Conservation (phyloP, 2,329 filamentous ascomycete species). For the Botryotinia calthae region DNA sequence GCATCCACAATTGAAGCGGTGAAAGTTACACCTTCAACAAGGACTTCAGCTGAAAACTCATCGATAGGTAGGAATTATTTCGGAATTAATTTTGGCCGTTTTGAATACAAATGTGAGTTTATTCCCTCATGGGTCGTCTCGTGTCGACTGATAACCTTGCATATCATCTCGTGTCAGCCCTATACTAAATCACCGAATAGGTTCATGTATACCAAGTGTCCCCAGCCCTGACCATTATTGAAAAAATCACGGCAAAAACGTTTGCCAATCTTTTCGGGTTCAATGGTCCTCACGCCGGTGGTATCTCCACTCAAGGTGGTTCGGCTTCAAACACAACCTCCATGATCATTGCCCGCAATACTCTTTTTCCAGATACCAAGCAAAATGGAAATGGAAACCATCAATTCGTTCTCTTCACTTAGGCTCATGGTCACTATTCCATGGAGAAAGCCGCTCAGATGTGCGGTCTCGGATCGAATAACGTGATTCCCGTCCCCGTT, state of each 20-base stretch:
- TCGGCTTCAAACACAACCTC: slow-evolving; percentile 81
- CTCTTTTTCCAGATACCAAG: slow-evolving; percentile 77
- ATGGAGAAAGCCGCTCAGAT: slow-evolving; percentile 94
- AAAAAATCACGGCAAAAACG: slow-evolving; percentile 73
- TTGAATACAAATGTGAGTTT: slow-evolving; percentile 80
- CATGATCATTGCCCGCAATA: slow-evolving; percentile 84
- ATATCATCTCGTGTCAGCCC: not conserved
- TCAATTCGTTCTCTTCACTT: slow-evolving; percentile 82
- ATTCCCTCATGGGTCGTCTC: not conserved
- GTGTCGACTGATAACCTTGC: not conserved
- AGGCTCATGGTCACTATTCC: slow-evolving; percentile 87
- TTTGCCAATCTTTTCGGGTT: slow-evolving; percentile 79
- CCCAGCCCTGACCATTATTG: slow-evolving; percentile 80
- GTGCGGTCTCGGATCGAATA: slow-evolving; percentile 74
- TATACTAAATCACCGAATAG: slow-evolving; percentile 40
- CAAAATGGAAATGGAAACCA: slow-evolving; percentile 61
- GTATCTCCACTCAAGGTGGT: slow-evolving; percentile 73
- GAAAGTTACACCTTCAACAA: not conserved
- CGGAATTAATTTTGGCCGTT: slow-evolving; percentile 78
- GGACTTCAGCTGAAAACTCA: slow-evolving; percentile 5
- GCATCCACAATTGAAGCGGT: slow-evolving; percentile 16
- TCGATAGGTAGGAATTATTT: slow-evolving; percentile 71
- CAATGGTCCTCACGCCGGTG: slow-evolving; percentile 62
- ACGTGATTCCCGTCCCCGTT: slow-evolving; percentile 72
- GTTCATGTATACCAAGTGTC: slow-evolving; percentile 93